Evolutionary conservation across 768 basidiomycete species (phyloP), one percentile per base, ranked within the genome.

Genomic region (Rhodotorula diobovata): DNA sequence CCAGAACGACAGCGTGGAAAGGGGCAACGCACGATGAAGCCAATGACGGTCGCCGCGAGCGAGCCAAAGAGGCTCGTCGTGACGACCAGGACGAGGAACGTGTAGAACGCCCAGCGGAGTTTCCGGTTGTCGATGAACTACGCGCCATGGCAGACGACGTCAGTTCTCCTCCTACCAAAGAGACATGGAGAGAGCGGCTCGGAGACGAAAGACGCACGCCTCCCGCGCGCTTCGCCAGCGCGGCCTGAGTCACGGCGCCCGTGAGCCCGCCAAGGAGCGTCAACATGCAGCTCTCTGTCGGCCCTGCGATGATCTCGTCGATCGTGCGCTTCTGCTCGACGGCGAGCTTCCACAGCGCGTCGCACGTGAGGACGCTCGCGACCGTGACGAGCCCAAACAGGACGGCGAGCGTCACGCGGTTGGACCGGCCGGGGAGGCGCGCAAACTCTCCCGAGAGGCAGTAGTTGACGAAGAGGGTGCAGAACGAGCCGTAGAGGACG

Each of bases 61-160:
- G 56, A 51, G 21, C 61, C 55, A 39, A 51, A 50, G 1, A 59
- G 5, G 14, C 58, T 55, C 28, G 32, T 21, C 32, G 53, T 4
- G 39, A 69, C 43, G 20, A 69, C 46, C 10, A 15, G 2, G 16
- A 23, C 5, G n/a, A 58, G 35, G 61, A 56, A 63, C 7, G 34
- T 28, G 68, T 63, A 69, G 56, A 69, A 69, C 20, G 16, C 15
- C 1, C 14, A 2, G 20, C 57, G 57, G n/a, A 37, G n/a, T 9
- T 25, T 41, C 15, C 28, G n/a, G 43, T 63, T 63, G 11, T 39
- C 11, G 28, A 69, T 63, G 50, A 69, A 69, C 68, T 69, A n/a
- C n/a, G n/a, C n/a, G 68, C 34, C 20, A 14, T 10, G 55, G 32
- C 6, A 39, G 11, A 2, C n/a, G 4, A 9, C n/a, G 56, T 58